Base-by-base conservation (phyloP, 345 rosid species). In the Gossypium turneri region DNA sequence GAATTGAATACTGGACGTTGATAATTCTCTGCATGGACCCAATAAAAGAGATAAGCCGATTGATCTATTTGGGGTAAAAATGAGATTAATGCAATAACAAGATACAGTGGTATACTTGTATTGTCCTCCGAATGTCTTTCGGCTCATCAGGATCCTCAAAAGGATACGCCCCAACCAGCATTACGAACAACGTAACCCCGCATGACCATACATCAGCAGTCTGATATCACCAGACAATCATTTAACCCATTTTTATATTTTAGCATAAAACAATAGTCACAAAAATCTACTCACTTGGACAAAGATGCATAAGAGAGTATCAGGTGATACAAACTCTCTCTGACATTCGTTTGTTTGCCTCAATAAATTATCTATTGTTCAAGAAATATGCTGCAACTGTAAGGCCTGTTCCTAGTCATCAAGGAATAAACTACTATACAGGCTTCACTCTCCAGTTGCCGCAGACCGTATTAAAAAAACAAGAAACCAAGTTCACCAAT, bases 181-280 rank as follows among this genome's bases (percentile, higher is more conserved):
- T 95, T 71, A 95, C 94, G 24, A 90, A 95, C 78, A 95, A 83
- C 41, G 97, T 93, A 65, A 95, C 98, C 56, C 98, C 98, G 24
- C 99, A 93, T 0, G 98, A 93, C 99, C 99, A 95, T 48, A 95
- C 98, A 84, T 93, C 99, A 12, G 98, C 98, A 81, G 88, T 92
- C 99, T 95, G 91, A 38, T 66, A 45, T 69, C 10, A 72, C 27
- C 59, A 69, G 27, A 75, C 25, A 29, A 24, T 22, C 24, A 22
- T 22, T 22, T 22, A 22, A 22, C 24, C 24, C 24, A 22, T 22
- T 22, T 1, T 22, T 22, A 22, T 22, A 22, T 22, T 22, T 22
- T 48, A 47, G 48, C 72, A 69, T 25, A 34, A 34, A 34, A 5
- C 24, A 51, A 69, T 24, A 69, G 27, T 12, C 73, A 69, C 58